phyloP scores from a whole-genome alignment of 805 yeast species.

The Grigorovia transvaalensis region DNA sequence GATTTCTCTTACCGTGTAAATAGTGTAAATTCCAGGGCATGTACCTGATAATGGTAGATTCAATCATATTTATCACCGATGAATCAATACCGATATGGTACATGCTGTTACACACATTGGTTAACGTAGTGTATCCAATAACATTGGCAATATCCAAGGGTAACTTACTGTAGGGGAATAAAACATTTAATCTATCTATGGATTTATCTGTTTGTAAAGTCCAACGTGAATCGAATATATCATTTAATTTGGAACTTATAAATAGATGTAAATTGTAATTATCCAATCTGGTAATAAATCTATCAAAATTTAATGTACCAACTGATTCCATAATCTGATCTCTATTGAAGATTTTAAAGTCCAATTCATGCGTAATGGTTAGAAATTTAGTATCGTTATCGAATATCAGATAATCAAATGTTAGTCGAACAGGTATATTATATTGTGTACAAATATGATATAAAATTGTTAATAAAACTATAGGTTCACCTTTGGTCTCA shows the following conservation, averaged over 20 bases:
- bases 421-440: not conserved
- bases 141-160: not conserved
- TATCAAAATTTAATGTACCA: not conserved
- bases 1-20: not conserved
- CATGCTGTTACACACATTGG: not conserved
- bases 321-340: not conserved
- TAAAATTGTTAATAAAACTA: constrained; percentile 15
- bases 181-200: not conserved
- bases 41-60: not conserved
- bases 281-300: not conserved
- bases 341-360: not conserved
- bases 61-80: not conserved
- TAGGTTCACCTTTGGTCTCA: constrained; percentile 16
- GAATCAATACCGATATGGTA: not conserved
- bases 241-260: not conserved
- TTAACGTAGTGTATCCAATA: not conserved
- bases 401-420: not conserved
- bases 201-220: not conserved
- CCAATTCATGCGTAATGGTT: not conserved
- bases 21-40: not conserved
- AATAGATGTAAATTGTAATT: not conserved
- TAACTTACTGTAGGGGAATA: not conserved
- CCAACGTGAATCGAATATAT: not conserved
- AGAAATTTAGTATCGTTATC: not conserved
- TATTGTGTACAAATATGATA: constrained; percentile 6